These are phyloP conservation scores for Xylaria scruposa DNA, from an alignment of 495 filamentous ascomycete species.

Conservation along the genomic window DNA sequence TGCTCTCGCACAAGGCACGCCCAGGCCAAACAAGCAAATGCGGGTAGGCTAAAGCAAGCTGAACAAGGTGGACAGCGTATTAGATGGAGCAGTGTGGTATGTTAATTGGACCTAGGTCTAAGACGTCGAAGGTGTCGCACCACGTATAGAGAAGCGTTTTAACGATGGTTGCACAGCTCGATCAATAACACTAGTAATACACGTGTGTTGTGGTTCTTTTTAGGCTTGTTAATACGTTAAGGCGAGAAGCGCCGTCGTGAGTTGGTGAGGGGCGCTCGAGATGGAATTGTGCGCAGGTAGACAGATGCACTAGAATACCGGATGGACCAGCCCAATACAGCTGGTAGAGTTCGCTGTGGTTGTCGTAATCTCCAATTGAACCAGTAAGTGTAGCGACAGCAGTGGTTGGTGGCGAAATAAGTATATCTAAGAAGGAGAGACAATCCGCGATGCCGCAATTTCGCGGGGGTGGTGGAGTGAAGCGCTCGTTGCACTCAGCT, in stretches of 20 bases:
- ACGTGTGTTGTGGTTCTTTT: not conserved
- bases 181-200: not conserved
- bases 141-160: not conserved
- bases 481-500: slow-evolving; percentile 13
- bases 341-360: not conserved
- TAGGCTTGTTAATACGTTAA: not conserved
- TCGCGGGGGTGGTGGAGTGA: slow-evolving; percentile 13
- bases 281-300: not conserved
- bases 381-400: not conserved
- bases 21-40: slow-evolving; percentile 8
- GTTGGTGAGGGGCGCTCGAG: not conserved
- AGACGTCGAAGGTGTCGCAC: not conserved
- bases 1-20: not conserved
- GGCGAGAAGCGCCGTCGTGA: slow-evolving; percentile 10
- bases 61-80: not conserved
- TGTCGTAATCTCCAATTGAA: slow-evolving; percentile 13
- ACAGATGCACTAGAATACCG: not conserved
- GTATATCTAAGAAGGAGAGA: not conserved
- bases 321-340: not conserved
- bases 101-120: slow-evolving; percentile 15
- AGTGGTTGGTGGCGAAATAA: not conserved
- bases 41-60: slow-evolving; percentile 7
- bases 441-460: not conserved
- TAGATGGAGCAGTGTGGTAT: not conserved
- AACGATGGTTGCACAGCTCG: not conserved